A percentile compares a stretch with the other conserved stretches of the same genome.
phyloP scores from a whole-genome alignment of 768 basidiomycete genomes.

The Grammothele lineata region DNA sequence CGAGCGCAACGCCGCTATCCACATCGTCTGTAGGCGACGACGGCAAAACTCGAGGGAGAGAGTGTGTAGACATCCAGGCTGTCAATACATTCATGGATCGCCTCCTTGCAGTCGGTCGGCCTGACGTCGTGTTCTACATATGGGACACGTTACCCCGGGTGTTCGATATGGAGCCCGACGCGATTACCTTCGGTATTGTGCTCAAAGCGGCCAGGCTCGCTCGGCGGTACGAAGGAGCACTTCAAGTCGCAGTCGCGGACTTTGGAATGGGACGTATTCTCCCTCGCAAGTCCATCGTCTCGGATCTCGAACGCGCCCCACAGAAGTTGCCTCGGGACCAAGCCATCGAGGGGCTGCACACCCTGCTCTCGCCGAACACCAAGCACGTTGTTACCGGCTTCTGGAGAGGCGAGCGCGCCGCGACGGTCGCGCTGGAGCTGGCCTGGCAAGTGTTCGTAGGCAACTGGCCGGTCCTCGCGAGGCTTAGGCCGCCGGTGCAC shows the following conservation, averaged over 20 bases:
- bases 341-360: constrained; percentile 25
- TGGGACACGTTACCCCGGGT: constrained; percentile 64
- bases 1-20: constrained; percentile 21
- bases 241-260: constrained; percentile 46
- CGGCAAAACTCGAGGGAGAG: background rate
- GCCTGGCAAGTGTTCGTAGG: constrained; percentile 34
- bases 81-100: constrained; percentile 39
- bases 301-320: constrained; percentile 5
- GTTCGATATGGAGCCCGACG: constrained; percentile 54
- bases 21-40: background rate
- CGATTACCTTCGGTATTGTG: constrained; percentile 52
- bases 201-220: constrained; percentile 58
- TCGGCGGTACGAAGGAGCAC: constrained; percentile 45
- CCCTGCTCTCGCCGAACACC: constrained; percentile 25
- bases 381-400: constrained; percentile 19
- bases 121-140: constrained; percentile 58
- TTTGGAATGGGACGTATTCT: constrained; percentile 37
- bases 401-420: constrained; percentile 25
- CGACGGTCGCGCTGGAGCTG: constrained; percentile 24
- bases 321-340: constrained; percentile 19
- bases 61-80: constrained; percentile 14
- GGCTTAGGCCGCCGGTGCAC: constrained; percentile 33
- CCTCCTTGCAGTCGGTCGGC: constrained; percentile 49
- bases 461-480: constrained; percentile 44
- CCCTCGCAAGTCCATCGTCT: constrained; percentile 13